Percentiles rank a stretch among this genome's conserved stretches.
Evolutionary conservation across 352 stramenopile species (phyloP).

Genomic region (Phytophthora crassamura): DNA sequence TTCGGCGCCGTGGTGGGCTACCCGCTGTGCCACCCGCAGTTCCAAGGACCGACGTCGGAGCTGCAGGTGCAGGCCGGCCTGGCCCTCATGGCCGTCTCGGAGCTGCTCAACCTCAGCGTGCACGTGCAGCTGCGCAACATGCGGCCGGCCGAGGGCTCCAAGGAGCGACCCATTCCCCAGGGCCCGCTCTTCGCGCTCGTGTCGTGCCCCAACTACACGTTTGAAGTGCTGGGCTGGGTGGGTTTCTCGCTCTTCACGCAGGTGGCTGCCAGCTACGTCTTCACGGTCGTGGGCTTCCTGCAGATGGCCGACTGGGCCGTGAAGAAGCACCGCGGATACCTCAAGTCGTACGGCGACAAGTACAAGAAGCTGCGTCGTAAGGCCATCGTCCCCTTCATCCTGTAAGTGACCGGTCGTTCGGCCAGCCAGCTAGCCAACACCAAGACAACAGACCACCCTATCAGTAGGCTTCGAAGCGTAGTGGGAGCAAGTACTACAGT

Average conservation of each 20-base stretch:
- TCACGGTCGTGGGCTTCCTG: conserved; percentile 85
- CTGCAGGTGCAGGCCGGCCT: conserved; percentile 66
- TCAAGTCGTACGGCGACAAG: conserved; percentile 86
- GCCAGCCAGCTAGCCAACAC: too few species aligned
- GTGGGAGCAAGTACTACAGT: too few species aligned
- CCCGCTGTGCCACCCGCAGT: conserved; percentile 80
- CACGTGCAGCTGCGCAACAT: conserved; percentile 88
- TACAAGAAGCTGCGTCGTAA: conserved; percentile 91
- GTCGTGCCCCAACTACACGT: conserved; percentile 93
- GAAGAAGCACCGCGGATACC: conserved; percentile 89
- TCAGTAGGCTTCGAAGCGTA: too few species aligned
- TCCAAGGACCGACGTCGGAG: conserved; percentile 54
- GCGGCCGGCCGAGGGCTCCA: conserved; percentile 77
- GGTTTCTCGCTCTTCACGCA: conserved; percentile 90
- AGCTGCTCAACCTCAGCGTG: conserved; percentile 86
- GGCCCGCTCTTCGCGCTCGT: conserved; percentile 84
- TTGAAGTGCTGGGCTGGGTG: conserved; percentile 91
- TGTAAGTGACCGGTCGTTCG: too few species aligned
- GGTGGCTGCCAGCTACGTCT: conserved; percentile 83
- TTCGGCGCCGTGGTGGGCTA: conserved; percentile 88
- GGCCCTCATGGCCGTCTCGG: conserved; percentile 68
- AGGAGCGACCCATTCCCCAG: conserved; percentile 73
- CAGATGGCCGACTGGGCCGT: conserved; percentile 92
- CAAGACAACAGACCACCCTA: too few species aligned
- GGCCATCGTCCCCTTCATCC: conserved; percentile 84